phyloP scores from a whole-genome alignment of 2,329 filamentous ascomycete genomes.

The Sporothrix humicola region DNA sequence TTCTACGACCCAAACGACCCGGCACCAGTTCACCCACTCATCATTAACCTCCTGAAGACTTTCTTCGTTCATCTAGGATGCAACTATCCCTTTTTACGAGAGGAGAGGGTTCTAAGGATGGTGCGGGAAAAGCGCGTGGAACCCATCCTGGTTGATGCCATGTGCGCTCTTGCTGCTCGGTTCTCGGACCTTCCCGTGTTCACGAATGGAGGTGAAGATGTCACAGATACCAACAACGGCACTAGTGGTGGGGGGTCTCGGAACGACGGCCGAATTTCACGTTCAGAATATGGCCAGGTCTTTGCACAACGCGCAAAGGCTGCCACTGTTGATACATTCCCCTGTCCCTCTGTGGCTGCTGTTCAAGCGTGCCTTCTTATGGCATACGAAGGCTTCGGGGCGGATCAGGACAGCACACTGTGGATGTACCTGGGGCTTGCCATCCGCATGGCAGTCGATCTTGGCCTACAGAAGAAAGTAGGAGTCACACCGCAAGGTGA shows the following conservation, averaged over 20 bases:
- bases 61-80: conserved; percentile 85
- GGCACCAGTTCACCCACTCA: conserved; percentile 73
- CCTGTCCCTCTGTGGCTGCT: conserved; percentile 80
- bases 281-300: conserved; percentile 73
- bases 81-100: conserved; percentile 82
- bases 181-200: conserved; percentile 71
- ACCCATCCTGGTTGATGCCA: conserved; percentile 82
- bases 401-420: conserved; percentile 83
- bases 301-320: conserved; percentile 83
- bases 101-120: conserved; percentile 73
- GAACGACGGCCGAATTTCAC: conserved; percentile 35
- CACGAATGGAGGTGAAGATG: conserved; percentile 55
- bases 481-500: conserved; percentile 69
- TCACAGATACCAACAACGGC: background rate
- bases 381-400: conserved; percentile 88
- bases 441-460: conserved; percentile 69
- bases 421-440: conserved; percentile 94
- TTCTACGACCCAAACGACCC: conserved; percentile 77
- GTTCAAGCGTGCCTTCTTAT: conserved; percentile 84
- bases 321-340: conserved; percentile 81
- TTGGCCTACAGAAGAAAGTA: conserved; percentile 81
- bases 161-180: conserved; percentile 80
- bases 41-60: conserved; percentile 75
- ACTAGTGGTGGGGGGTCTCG: conserved; percentile 38
- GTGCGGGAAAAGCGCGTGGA: conserved; percentile 82